Base-by-base conservation (phyloP, 495 filamentous ascomycete genomes). In the Barbatosphaeria neglecta region DNA sequence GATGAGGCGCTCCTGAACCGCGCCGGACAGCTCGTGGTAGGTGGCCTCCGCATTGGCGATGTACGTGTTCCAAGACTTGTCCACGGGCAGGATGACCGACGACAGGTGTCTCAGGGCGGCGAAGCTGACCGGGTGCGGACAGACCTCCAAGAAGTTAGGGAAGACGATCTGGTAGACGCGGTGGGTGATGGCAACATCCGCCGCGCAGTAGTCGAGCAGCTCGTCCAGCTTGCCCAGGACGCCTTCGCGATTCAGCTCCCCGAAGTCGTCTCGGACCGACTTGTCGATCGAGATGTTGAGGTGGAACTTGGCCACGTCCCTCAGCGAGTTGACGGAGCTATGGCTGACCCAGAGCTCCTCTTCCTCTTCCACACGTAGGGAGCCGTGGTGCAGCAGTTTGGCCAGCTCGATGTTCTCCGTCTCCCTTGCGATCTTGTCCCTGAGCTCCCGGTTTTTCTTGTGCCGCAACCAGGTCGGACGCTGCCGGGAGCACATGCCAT, bases 401-500 rank as follows among this genome's bases (percentile, higher is more conserved):
- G 82, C 72, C 17, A 95, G 65, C 52, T 92, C 89, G 16, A 74
- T 64, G 43, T 80, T 80, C 47, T 82, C 73, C 28, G 73, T 82
- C 46, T 87, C 83, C 44, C 65, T 80, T 13, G 83, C 76, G 41
- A 92, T 79, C 60, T 84, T 86, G 44, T 95, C 89, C 35, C 86
- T 70, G 40, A 94, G 55, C 52, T 95, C 90, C 52, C 82, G 78
- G 50, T 81, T 84, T 59, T 99, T 99, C 55, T 86, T 83, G 56
- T 93, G 84, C 51, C 88, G 92, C 81, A 94, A 85, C 92, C 92
- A 99, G 0, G 86, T 92, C 8, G 92, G 92, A 43, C 92, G 76
- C 62, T 99, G 92, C 45, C 84, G 84, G 9, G 92, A 96, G 59
- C 92, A 99, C 92, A 99, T 99, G 24, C 92, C 92, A 56, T 99